phyloP scores from a whole-genome alignment of 2,329 filamentous ascomycete species.

The Truncatella angustata region DNA sequence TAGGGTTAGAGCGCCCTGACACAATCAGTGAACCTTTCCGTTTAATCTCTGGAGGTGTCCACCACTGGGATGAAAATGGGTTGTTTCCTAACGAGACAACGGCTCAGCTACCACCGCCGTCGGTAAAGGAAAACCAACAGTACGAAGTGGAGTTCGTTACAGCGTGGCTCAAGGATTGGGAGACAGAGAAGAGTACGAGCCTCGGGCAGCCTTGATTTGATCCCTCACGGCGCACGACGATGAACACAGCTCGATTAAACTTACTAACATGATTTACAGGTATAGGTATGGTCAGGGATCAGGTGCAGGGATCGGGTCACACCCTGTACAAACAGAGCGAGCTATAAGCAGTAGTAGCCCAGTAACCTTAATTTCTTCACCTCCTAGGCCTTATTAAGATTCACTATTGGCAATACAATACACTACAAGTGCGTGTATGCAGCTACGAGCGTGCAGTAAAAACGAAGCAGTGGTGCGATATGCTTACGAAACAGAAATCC shows the following conservation, averaged over 20 bases:
- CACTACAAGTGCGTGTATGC: no score
- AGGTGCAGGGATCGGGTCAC: neutral
- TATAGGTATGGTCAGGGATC: neutral
- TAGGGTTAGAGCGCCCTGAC: constrained; percentile 56
- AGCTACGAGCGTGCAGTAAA: no score
- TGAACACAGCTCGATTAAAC: neutral
- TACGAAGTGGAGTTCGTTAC: constrained; percentile 61
- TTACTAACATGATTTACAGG: neutral
- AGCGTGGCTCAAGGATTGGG: constrained; percentile 66
- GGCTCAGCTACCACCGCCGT: constrained; percentile 52
- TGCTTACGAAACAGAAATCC: no score
- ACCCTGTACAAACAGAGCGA: constrained; percentile 3
- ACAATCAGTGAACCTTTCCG: constrained; percentile 68
- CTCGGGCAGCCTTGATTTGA: neutral
- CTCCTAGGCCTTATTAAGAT: no score
- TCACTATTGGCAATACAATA: no score
- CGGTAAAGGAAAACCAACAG: constrained; percentile 58
- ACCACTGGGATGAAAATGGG: constrained; percentile 79
- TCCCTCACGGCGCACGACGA: neutral
- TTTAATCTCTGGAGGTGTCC: constrained; percentile 71
- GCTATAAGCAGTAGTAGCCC: neutral
- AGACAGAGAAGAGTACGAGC: constrained; percentile 13
- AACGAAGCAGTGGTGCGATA: no score
- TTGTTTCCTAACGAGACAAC: constrained; percentile 63
- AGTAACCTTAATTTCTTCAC: neutral